Percentiles rank a stretch among this genome's conserved stretches.
Conservation (phyloP, 345 rosid genomes). For the Populus davidiana region DNA sequence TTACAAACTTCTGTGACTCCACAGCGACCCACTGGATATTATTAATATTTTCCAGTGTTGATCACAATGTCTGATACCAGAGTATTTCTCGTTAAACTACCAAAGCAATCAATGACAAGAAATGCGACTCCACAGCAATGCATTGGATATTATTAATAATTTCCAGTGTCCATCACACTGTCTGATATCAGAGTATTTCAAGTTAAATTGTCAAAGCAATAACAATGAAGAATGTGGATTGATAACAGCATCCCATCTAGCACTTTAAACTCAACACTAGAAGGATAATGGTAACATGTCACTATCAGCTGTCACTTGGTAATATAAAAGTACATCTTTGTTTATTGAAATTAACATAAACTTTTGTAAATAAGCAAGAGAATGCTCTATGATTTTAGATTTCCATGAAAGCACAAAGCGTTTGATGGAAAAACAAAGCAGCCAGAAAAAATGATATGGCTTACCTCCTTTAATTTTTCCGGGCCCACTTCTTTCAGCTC, state of each 20-base stretch:
- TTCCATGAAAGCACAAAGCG: too few relatives aligned
- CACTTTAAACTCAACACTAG: background rate
- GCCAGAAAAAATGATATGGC: too few relatives aligned
- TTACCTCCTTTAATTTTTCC: too few relatives aligned
- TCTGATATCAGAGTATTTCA: background rate
- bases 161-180: background rate
- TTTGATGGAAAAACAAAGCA: too few relatives aligned
- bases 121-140: background rate
- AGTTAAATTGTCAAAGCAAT: background rate
- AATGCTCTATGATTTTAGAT: too few relatives aligned
- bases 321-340: too few relatives aligned
- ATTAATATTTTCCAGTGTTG: background rate
- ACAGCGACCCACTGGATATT: background rate
- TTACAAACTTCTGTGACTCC: background rate
- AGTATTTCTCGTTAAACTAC: background rate
- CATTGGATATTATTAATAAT: background rate
- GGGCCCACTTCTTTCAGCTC: constrained; percentile 90
- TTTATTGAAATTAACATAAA: too few relatives aligned
- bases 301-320: too few relatives aligned
- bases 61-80: background rate
- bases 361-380: too few relatives aligned
- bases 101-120: background rate
- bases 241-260: background rate
- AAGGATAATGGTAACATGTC: too few relatives aligned
- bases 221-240: background rate